Percentiles rank a stretch among this genome's conserved stretches.
These are phyloP conservation scores for Cercis canadensis DNA, from an alignment of 306 rosid species.

Conservation along the genomic window DNA sequence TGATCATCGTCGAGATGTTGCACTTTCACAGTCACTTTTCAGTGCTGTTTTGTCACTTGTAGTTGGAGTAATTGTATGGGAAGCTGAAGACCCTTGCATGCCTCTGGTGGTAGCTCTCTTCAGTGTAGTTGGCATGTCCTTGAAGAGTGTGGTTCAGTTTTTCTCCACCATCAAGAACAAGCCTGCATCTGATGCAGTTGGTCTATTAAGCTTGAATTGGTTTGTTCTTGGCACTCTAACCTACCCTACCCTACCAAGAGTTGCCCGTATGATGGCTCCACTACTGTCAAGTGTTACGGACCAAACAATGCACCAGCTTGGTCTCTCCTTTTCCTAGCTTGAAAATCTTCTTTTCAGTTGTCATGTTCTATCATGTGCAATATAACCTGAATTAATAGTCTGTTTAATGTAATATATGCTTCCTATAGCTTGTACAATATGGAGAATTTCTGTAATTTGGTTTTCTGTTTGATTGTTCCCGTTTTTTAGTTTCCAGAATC, in stretches of 20 bases:
- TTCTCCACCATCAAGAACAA: conserved; percentile 65
- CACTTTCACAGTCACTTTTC: conserved; percentile 70
- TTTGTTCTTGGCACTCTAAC: conserved; percentile 80
- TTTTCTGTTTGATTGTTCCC: conserved; percentile 28
- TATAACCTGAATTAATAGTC: conserved; percentile 27
- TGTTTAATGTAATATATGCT: conserved; percentile 11
- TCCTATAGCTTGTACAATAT: conserved; percentile 33
- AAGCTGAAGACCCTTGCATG: conserved; percentile 80
- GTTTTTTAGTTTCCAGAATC: conserved; percentile 30
- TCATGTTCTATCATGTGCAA: conserved; percentile 22
- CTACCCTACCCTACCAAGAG: conserved; percentile 73
- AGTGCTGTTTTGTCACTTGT: conserved; percentile 69
- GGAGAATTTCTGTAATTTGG: conserved; percentile 31
- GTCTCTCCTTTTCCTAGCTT: conserved; percentile 38
- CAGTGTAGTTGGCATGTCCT: conserved; percentile 76
- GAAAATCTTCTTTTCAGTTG: conserved; percentile 12
- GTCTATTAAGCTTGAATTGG: conserved; percentile 86
- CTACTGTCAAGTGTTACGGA: conserved; percentile 29
- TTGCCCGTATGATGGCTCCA: conserved; percentile 53
- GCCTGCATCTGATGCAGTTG: conserved; percentile 78
- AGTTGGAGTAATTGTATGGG: conserved; percentile 73
- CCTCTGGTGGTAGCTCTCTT: conserved; percentile 84
- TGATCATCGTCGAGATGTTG: conserved; percentile 50
- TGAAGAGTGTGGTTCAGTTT: conserved; percentile 75
- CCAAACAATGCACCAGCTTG: conserved; percentile 39